Base-by-base conservation (phyloP, 2,329 filamentous ascomycete species). In the Venturiaceae sp. region DNA sequence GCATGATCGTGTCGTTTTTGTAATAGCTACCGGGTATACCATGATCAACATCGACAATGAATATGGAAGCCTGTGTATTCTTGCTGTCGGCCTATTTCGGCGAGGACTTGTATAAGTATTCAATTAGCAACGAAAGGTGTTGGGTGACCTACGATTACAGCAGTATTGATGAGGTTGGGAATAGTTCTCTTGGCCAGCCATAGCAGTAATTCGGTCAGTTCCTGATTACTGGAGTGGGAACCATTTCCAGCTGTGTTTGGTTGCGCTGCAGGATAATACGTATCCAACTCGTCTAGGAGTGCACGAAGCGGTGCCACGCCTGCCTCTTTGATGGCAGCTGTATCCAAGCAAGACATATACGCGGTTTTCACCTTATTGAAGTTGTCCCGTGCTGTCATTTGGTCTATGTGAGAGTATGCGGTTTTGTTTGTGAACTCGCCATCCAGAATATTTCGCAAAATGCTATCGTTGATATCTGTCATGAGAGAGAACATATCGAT, bases 331-430 rank as follows among this genome's bases (percentile, higher is more conserved):
- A 87, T 79, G 6, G 73, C 70, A 7, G 79, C 74, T 65, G 85
- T 80, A 64, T 89, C 77, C 68, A 87, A 78, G 65, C 87, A 90
- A 34, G 85, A 80, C 61, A 81, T 72, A 64, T 88, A 90, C 0
- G 78, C 80, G 52, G 77, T 71, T 67, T 86, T 81, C 66, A 90
- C 72, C 68, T 86, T 85, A 61, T 81, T 71, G 65, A 88, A 88
- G 66, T 87, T 90, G 30, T 79, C 69, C 64, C 82, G 75, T 60
- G 86, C 83, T 30, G 36, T 26, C 19, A 21, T 36, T 32, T 21
- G 11, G 39, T 60, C 37, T 9, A 19, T 23, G 16, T 21, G 41
- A 2, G 58, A 16, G 21, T 23, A 32, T n/a, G 36, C 28, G 13
- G 46, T 26, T 28, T 60, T 44, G 5, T 34, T 16, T 3, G 30